Base-by-base conservation (phyloP, 176 grass and related monocot species). In the Aechmea fasciata region DNA sequence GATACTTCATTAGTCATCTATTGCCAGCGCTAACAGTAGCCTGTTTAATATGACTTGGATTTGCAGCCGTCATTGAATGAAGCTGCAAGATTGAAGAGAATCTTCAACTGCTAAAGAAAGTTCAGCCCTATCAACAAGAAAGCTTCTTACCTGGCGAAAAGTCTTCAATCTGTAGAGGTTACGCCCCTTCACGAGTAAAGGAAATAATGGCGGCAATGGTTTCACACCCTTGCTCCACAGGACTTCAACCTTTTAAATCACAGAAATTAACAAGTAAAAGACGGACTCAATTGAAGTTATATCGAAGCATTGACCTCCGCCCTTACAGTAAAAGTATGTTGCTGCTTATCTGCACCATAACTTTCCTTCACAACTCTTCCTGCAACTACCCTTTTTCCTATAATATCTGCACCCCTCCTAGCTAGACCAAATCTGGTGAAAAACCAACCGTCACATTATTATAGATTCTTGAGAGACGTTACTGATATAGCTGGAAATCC, bases 131-230 rank as follows among this genome's bases (percentile, higher is more conserved):
- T 48, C 18, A 14, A 62, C 52, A 63, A 17, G 12, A 18, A 26
- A 77, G 12, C 28, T 50, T 17, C 54, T 62, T 80, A 85, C 89
- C 89, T 85, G 89, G 55, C 89, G 85, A 53, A 80, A 75, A 71
- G 89, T 85, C 75, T 85, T 85, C 71, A 87, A 78, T 80, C 76
- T 87, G 76, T 87, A 91, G 51, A 91, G 73, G 73, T 91, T 91
- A 65, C 79, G 89, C 29, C 89, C 89, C 79, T 87, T 87, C 17
- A 87, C 73, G 69, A 91, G 89, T 65, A 91, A 69, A 77, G 81
- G 66, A 85, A 71, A 68, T 66, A 91, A 72, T 66, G 66, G 76
- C 52, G 72, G 65, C 52, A 91, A 84, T 74, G 75, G 81, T 12
- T 74, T 78, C 41, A 51, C 13, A 48, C 89, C 89, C 78, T 71